These are phyloP conservation scores for Claviceps capensis DNA, from an alignment of 2,329 filamentous ascomycete species.

Conservation along the genomic window DNA sequence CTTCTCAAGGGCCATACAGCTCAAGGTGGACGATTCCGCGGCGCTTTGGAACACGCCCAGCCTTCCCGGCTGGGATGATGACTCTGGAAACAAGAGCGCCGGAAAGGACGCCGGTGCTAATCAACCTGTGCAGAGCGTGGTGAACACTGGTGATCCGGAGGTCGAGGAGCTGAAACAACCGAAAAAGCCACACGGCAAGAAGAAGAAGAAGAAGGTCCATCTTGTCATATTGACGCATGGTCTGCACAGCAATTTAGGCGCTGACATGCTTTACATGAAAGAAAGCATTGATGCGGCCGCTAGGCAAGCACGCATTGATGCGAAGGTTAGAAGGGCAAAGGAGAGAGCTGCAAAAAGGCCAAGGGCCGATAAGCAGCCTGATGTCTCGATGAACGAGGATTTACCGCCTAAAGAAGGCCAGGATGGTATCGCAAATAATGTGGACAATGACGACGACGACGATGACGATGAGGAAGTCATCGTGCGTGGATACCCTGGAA, in stretches of 20 bases:
- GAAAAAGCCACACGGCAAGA: constrained; percentile 29
- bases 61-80: constrained; percentile 52
- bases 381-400: not conserved
- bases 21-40: constrained; percentile 78
- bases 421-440: not conserved
- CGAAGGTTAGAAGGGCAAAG: constrained; percentile 43
- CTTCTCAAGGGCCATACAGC: constrained; percentile 64
- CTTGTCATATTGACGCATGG: constrained; percentile 89
- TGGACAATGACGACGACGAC: constrained; percentile 35
- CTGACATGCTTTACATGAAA: constrained; percentile 94
- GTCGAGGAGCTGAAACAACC: constrained; percentile 10
- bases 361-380: constrained; percentile 4
- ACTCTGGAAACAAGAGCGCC: constrained; percentile 20
- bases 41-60: constrained; percentile 86
- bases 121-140: constrained; percentile 19
- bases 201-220: constrained; percentile 68
- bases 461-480: constrained; percentile 75
- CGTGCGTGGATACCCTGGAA: constrained; percentile 79
- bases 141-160: constrained; percentile 19
- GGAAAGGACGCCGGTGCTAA: constrained; percentile 14
- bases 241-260: constrained; percentile 85
- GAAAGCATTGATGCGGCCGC: constrained; percentile 87
- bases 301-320: constrained; percentile 57
- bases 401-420: constrained; percentile 8
- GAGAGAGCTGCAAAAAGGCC: constrained; percentile 24